A percentile compares a stretch with the other conserved stretches of the same genome.
These are phyloP conservation scores for Drosera spatulata DNA, from an alignment of 179 eudicot genomes.

Conservation along the genomic window DNA sequence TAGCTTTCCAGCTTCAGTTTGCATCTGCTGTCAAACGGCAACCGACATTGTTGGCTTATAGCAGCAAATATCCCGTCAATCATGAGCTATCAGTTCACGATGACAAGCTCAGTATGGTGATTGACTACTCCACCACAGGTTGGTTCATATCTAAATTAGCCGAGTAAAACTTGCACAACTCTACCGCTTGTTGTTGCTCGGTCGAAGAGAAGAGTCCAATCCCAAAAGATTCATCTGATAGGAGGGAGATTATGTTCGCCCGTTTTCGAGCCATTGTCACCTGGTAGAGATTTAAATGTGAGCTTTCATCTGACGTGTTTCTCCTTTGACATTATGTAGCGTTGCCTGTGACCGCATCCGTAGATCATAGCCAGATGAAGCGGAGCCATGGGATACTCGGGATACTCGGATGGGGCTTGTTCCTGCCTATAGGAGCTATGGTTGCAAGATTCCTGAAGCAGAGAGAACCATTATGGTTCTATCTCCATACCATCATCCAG, in stretches of 20 bases:
- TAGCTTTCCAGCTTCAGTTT: constrained; percentile 77
- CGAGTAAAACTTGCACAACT: too few relatives aligned
- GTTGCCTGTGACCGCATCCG: constrained; percentile 7
- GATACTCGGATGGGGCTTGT: constrained; percentile 77
- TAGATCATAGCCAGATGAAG: constrained; percentile 23
- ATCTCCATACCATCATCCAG: constrained; percentile 66
- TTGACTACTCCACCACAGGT: constrained; percentile 65
- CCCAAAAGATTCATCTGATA: too few relatives aligned
- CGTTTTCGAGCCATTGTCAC: too few relatives aligned
- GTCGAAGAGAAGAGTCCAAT: too few relatives aligned
- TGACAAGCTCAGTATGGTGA: constrained; percentile 47
- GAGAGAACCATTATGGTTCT: constrained; percentile 75
- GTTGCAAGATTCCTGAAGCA: constrained; percentile 72
- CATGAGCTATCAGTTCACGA: constrained; percentile 62
- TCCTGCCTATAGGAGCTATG: constrained; percentile 83
- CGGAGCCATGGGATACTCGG: constrained; percentile 72
- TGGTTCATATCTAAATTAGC: neutral
- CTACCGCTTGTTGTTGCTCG: too few relatives aligned
- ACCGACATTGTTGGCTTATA: constrained; percentile 67
- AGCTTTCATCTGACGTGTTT: neutral
- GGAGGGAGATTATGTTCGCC: too few relatives aligned
- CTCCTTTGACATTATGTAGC: neutral
- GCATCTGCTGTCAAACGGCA: constrained; percentile 34
- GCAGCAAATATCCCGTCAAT: constrained; percentile 48
- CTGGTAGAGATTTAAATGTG: too few relatives aligned